These are phyloP conservation scores for Ascosphaera apis DNA, from an alignment of 2,329 filamentous ascomycete species.

Conservation along the genomic window DNA sequence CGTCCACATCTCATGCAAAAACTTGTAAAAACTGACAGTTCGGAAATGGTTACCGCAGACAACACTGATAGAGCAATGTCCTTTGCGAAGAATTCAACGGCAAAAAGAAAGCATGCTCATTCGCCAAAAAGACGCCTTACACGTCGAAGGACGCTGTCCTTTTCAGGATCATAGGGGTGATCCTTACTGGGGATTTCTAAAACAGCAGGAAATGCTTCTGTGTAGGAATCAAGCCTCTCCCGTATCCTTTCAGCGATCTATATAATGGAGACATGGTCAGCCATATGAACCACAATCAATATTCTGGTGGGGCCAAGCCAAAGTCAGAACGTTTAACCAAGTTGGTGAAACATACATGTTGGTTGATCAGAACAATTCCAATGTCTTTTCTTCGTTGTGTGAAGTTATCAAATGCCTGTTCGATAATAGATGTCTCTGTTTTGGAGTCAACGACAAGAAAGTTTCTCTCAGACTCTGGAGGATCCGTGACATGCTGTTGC, in stretches of 20 bases:
- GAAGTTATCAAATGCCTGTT: conserved; percentile 73
- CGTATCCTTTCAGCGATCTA: conserved; percentile 89
- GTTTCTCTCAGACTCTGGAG: conserved; percentile 83
- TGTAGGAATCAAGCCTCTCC: conserved; percentile 72
- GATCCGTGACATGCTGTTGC: conserved; percentile 66
- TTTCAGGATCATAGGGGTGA: conserved; percentile 95
- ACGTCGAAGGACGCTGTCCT: conserved; percentile 85
- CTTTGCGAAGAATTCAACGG: background rate
- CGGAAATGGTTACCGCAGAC: too few species aligned
- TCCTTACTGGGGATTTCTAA: conserved; percentile 98
- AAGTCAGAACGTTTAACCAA: too few species aligned
- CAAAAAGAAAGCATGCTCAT: conserved; percentile 8
- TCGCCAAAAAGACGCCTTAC: conserved; percentile 51
- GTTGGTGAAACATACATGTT: conserved; percentile 49
- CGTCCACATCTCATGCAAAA: too few species aligned
- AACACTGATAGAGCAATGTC: too few species aligned
- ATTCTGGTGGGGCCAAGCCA: too few species aligned
- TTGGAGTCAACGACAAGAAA: conserved; percentile 91
- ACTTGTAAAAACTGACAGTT: too few species aligned
- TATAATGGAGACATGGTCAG: conserved; percentile 1
- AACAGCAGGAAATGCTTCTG: conserved; percentile 83
- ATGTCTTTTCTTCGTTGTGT: conserved; percentile 86
- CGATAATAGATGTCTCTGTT: conserved; percentile 72
- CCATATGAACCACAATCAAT: too few species aligned
- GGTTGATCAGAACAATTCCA: conserved; percentile 88